Base-by-base conservation (phyloP, 345 rosid genomes). In the Limnanthes douglasii region DNA sequence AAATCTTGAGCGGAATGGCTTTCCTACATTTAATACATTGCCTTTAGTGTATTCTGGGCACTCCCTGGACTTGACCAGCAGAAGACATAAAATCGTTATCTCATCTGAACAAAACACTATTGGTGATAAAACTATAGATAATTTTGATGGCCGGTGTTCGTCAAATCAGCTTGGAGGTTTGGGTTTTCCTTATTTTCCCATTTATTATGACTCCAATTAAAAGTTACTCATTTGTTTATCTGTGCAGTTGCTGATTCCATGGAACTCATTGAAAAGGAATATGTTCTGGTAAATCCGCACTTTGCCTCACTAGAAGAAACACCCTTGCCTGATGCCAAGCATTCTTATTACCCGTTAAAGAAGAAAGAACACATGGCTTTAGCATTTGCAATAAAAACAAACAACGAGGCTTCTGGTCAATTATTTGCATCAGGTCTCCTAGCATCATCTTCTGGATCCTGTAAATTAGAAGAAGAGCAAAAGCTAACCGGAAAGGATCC, bases 251-350 rank as follows among this genome's bases (percentile, higher is more conserved):
- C 65, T 55, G 81, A 68, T 53, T 69, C 67, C 6, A 44, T 60
- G 52, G 82, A 69, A 62, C 71, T 68, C 29, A 73, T 81, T 37
- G 94, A 73, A 62, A 70, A 67, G 40, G 88, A 69, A 19, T 82
- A 82, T 47, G 94, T 82, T 46, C 65, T 77, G 41, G 85, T 82
- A 24, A 57, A 65, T 38, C 56, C 55, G 29, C 74, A 59, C 55
- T 64, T 48, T 54, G 46, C 60, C 32, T 80, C 83, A 4, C 31
- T 34, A 44, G 85, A 60, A 23, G 68, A 47, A 23, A 32, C 76
- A 42, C 77, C 88, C 23, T 25, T 71, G 41, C 78, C 58, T 62
- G 76, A 69, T 35, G 37, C 44, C 31, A 57, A 43, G 41, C 35
- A 54, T 50, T 63, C 53, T 21, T 39, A 34, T 43, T 37, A 45